These are phyloP conservation scores for Aurifilum marmelostoma DNA, from an alignment of 2,329 filamentous ascomycete genomes.

Conservation along the genomic window DNA sequence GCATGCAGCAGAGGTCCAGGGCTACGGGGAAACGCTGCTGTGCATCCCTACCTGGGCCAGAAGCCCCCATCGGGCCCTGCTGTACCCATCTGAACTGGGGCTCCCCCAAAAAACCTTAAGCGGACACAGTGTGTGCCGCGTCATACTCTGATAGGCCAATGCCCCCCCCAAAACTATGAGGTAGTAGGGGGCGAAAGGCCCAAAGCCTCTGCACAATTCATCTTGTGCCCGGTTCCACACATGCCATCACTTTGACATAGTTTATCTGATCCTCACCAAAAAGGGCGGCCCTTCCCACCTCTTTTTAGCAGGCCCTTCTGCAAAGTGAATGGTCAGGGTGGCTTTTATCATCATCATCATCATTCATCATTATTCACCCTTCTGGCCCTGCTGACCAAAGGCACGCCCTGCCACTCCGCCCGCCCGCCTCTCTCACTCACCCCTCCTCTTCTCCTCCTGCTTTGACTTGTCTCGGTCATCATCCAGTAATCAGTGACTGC, in stretches of 20 bases:
- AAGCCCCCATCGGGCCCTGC: background rate
- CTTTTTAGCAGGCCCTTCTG: background rate
- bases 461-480: background rate
- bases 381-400: constrained; percentile 2
- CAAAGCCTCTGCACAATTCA: background rate
- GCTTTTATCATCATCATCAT: constrained; percentile 6
- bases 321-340: background rate
- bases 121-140: background rate
- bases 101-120: constrained; percentile 6
- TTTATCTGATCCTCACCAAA: constrained; percentile 12
- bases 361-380: background rate
- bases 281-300: constrained; percentile 2
- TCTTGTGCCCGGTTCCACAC: background rate
- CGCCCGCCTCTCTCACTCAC: background rate
- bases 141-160: background rate
- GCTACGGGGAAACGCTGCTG: background rate
- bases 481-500: background rate
- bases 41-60: background rate
- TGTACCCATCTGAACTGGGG: background rate
- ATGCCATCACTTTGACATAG: constrained; percentile 7
- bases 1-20: background rate
- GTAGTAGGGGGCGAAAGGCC: constrained; percentile 3
- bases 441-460: background rate
- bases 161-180: background rate
- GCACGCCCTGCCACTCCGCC: background rate